phyloP scores from a whole-genome alignment of 2,329 filamentous ascomycete species.

The Pestalotiopsis sp. region DNA sequence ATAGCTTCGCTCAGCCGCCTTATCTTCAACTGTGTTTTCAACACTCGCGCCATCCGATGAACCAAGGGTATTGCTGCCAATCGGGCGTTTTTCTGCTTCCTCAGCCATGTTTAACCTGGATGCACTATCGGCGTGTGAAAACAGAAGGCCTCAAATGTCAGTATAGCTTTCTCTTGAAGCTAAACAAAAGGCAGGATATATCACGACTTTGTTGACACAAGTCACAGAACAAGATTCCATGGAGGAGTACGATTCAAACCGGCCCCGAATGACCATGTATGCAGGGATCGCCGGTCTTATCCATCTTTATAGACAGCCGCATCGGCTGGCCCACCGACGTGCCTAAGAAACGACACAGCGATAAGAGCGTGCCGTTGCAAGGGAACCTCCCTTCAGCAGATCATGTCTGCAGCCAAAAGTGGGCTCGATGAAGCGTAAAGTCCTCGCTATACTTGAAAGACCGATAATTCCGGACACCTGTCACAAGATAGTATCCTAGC shows the following conservation, averaged over 20 bases:
- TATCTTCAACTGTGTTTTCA: conserved; percentile 2
- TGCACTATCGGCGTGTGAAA: no score
- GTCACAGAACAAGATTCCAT: background rate
- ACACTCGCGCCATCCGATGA: background rate
- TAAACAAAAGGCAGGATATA: background rate
- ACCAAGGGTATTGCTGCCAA: background rate
- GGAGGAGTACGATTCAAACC: background rate
- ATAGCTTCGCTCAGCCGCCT: conserved; percentile 1
- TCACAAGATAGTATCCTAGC: background rate
- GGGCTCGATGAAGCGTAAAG: background rate
- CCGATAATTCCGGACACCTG: background rate
- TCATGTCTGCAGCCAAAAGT: background rate
- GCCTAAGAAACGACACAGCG: background rate
- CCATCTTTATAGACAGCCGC: background rate
- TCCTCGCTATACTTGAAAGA: background rate
- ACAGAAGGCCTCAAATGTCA: background rate
- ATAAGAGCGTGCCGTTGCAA: background rate
- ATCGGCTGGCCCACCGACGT: background rate
- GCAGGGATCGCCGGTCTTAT: background rate
- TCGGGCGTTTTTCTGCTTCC: background rate
- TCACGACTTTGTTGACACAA: background rate
- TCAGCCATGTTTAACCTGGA: background rate
- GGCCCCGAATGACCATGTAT: background rate
- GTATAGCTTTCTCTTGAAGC: background rate
- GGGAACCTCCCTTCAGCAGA: background rate